A percentile compares a stretch with the other conserved stretches of the same genome.
Evolutionary conservation across 148 eudicot species (phyloP).

Genomic region (Hydrangea macrophylla): DNA sequence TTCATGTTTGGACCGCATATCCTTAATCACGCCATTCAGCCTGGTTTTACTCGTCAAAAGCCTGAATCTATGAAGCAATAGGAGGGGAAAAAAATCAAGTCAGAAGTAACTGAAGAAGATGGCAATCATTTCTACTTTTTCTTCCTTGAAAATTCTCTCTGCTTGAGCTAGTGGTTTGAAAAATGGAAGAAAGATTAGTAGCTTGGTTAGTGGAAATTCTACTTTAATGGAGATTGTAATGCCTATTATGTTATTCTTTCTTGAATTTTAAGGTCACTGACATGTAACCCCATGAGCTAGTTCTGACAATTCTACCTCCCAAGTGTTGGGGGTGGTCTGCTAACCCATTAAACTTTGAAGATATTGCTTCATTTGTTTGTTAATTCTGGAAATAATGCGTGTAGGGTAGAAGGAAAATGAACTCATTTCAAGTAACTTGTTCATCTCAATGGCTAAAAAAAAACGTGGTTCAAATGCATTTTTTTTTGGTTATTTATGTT

Average conservation of each 20-base stretch:
- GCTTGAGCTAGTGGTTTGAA: conserved; percentile 1
- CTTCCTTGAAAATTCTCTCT: background rate
- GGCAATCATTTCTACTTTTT: background rate
- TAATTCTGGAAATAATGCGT: too few relatives aligned
- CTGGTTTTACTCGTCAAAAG: conserved; percentile 67
- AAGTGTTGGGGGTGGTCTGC: background rate
- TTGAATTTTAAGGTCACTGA: background rate
- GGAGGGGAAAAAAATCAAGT: conserved; percentile 1
- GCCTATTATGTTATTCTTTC: background rate
- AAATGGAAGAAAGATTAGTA: background rate
- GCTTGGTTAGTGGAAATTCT: background rate
- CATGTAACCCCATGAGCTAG: background rate
- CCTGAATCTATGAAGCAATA: conserved; percentile 28
- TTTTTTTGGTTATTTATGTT: too few relatives aligned
- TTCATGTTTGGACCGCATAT: conserved; percentile 47
- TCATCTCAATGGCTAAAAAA: too few relatives aligned
- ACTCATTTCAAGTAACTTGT: too few relatives aligned
- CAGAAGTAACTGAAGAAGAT: background rate
- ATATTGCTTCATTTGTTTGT: conserved; percentile 6
- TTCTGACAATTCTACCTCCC: background rate
- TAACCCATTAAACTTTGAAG: background rate
- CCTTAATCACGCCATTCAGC: conserved; percentile 53
- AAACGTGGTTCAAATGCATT: too few relatives aligned
- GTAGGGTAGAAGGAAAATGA: too few relatives aligned
- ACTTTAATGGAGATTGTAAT: background rate